Evolutionary conservation across 768 basidiomycete genomes (phyloP), one percentile per base, ranked within the genome.

Genomic region (Lyophyllum decastes): DNA sequence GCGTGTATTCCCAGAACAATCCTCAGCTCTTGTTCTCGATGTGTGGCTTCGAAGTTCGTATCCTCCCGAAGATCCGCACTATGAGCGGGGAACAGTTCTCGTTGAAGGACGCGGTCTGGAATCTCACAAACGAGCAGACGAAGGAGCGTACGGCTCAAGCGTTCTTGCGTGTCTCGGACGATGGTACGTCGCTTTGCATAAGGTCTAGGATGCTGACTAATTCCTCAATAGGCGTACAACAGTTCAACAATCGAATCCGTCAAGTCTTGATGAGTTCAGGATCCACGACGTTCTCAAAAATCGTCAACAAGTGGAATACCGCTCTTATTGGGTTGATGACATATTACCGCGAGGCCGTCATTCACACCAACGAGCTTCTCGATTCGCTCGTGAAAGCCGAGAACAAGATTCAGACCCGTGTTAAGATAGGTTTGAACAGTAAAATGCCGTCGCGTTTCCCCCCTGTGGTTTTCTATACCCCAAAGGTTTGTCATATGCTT

Each of bases 381-480:
- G 97, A 98, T 70, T 85, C 94, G 0, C 81, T 98, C 40, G 97
- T 99, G 68, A 99, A 99, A 75, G 94, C 95, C 1, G 96, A 99
- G 78, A 98, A 98, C 84, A 98, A 98, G 81, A 96, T 98, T 47
- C 97, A 99, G 75, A 98, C 95, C 2, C 93, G 97, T 76, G 96
- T 99, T 68, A 98, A 98, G 83, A 98, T 99, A 61, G 97, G 96
- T n/a, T 70, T 97, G 64, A 97, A 98, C 82, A 93, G 91, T 73
- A 97, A 98, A 79, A 98, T 99, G 97, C 97, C 97, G 22, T 97
- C 95, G 4, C 90, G 95, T 82, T 98, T 98, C 85, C 96, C 97
- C 55, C 90, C 96, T 11, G 91, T 93, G 16, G 91, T 95, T 8
- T 96, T 95, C 80, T 96, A 97, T 70, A 95, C 94, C 6, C 95